Evolutionary conservation across 1,284 basidiomycete species (phyloP), one percentile per base, ranked within the genome.

Genomic region (Inonotus hispidus): DNA sequence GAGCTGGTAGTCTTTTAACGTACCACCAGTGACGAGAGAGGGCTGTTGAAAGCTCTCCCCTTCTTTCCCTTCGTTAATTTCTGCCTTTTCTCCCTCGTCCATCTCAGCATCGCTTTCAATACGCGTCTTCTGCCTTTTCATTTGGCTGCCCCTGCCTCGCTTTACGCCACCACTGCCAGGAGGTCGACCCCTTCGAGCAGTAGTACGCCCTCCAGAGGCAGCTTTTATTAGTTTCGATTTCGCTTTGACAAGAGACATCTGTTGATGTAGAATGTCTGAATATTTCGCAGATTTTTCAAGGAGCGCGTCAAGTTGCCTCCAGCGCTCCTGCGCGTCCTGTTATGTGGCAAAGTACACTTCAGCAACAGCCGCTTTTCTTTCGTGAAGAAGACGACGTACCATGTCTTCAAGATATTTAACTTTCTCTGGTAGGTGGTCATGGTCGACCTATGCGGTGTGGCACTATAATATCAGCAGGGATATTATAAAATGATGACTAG

Each of bases 1-100:
- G 1, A 98, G 80, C 72, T 99, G 96, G 71, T 98, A 98, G 52
- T 90, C 83, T 68, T 94, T 92, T 65, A 98, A 73, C 55, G 77
- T 89, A 1, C 88, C 92, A 5, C 95, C 95, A 0, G 92, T 95
- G 47, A 98, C 77, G 14, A 95, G 75, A 1, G 79, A 75, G 0
- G 95, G 93, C 72, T 96, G 94, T 52, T 81, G 71, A 66, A 87
- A 85, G 46, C 78, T 71, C 19, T 71, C 60, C 23, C 69, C 67
- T 1, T 66, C 66, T 16, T 63, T 67, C 58, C 73, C 65, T n/a
- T 74, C 73, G 1, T 72, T 69, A 2, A 64, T 64, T 3, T 73
- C 71, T 1, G 70, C 69, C 5, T 70, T 70, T 59, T 37, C 52
- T 27, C 63, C 54, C 59, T 73, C 50, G 58, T 73, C 50, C 32